Percentiles rank a stretch among this genome's conserved stretches.
Conservation (phyloP, 176 grass and related monocot genomes). For the Oryza meridionalis region DNA sequence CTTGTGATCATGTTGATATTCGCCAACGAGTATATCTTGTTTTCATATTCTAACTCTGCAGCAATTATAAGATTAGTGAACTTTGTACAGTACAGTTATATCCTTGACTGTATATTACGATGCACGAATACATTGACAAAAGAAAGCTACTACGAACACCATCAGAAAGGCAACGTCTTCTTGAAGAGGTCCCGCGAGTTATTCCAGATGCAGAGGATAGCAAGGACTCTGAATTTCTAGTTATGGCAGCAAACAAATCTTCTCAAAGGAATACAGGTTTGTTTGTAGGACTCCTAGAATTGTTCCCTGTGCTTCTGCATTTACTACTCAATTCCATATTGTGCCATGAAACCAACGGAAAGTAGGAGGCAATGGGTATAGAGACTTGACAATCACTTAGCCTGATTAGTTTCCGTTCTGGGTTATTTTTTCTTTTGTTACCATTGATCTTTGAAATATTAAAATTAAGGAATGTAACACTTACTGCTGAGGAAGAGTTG, state of each 20-base stretch:
- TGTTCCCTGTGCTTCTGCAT: not conserved
- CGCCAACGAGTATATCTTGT: not conserved
- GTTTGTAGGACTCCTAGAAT: constrained; percentile 12
- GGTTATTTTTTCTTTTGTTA: not conserved
- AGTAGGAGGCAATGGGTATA: constrained; percentile 3
- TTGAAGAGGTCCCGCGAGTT: constrained; percentile 76
- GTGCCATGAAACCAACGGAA: not conserved
- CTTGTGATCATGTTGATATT: constrained; percentile 40
- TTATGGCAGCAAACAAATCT: constrained; percentile 40
- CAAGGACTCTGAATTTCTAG: constrained; percentile 35
- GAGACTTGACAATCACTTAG: constrained; percentile 9
- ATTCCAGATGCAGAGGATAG: constrained; percentile 67
- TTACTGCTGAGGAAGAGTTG: not conserved
- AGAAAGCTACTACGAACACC: constrained; percentile 55
- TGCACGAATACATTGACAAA: constrained; percentile 60
- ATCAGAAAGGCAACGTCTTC: constrained; percentile 65
- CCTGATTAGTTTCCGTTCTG: not conserved
- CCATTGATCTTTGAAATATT: not conserved
- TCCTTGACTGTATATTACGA: constrained; percentile 79
- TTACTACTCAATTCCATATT: constrained; percentile 14
- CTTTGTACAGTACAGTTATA: constrained; percentile 39
- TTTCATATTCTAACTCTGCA: constrained; percentile 20
- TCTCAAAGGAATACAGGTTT: constrained; percentile 42
- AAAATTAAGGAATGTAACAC: not conserved
- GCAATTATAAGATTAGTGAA: constrained; percentile 9